Conservation (phyloP, 2,329 filamentous ascomycete species). For the Fusarium hainanense region DNA sequence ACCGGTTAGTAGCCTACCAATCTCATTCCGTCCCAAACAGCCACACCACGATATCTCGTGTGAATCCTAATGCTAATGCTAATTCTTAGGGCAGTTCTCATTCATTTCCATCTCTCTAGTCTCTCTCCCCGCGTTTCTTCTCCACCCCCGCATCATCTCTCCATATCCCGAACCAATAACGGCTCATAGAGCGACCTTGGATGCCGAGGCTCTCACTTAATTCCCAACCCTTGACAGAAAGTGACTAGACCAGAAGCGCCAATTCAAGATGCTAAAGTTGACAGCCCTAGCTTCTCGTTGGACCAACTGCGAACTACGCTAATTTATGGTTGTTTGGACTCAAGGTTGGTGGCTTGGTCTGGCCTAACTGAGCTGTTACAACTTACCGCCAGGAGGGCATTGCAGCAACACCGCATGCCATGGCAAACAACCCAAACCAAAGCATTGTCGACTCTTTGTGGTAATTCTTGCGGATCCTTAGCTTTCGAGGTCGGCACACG, state of each 20-base stretch:
- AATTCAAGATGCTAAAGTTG: background rate
- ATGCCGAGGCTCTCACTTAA: slow-evolving; percentile 34
- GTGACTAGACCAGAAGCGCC: background rate
- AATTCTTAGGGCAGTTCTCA: background rate
- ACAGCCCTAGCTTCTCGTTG: slow-evolving; percentile 9
- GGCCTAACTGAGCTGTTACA: slow-evolving; percentile 13
- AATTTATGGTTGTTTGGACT: slow-evolving; percentile 37
- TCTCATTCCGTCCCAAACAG: background rate
- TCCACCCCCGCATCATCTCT: slow-evolving; percentile 30
- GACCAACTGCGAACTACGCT: slow-evolving; percentile 16
- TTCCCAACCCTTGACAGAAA: background rate
- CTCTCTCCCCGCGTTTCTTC: slow-evolving; percentile 27
- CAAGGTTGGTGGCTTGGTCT: background rate
- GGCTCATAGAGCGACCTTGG: slow-evolving; percentile 19
- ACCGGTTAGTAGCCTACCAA: background rate
- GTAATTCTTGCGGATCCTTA: slow-evolving; percentile 17
- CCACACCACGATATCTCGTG: slow-evolving; percentile 3
- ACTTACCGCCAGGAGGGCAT: background rate
- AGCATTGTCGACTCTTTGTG: slow-evolving; percentile 13
- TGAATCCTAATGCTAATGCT: background rate
- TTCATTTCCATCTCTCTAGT: background rate
- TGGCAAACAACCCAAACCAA: slow-evolving; percentile 5
- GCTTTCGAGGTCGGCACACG: slow-evolving; percentile 11
- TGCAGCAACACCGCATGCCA: slow-evolving; percentile 14
- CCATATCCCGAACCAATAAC: slow-evolving; percentile 30